These are phyloP conservation scores for Gonium pectorale DNA, from an alignment of 139 green algal species.

Conservation along the genomic window DNA sequence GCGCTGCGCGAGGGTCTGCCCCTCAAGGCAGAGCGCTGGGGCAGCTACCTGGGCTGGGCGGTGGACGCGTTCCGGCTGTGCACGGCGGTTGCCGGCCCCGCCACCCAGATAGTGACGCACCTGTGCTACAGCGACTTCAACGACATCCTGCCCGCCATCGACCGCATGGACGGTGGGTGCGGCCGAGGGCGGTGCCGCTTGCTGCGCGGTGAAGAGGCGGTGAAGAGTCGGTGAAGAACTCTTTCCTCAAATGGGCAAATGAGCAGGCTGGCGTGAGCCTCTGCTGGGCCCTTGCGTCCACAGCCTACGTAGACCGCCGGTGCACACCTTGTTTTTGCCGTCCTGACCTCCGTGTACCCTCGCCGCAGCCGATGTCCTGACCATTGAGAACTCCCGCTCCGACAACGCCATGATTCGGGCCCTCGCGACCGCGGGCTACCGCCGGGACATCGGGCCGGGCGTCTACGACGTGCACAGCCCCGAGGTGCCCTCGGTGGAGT, in stretches of 20 bases:
- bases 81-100: conserved; percentile 36
- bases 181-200: too few species aligned
- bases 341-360: too few species aligned
- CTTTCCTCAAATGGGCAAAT: too few species aligned
- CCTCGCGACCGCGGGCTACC: conserved; percentile 75
- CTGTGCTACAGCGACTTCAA: conserved; percentile 94
- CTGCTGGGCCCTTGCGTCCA: too few species aligned
- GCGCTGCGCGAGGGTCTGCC: conserved; percentile 93
- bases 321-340: too few species aligned
- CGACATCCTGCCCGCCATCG: conserved; percentile 89
- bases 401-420: conserved; percentile 86
- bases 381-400: conserved; percentile 92
- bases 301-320: too few species aligned
- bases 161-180: conserved; percentile 77
- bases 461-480: conserved; percentile 94
- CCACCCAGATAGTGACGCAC: conserved; percentile 83
- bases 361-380: conserved; percentile 90
- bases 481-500: conserved; percentile 75
- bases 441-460: conserved; percentile 83
- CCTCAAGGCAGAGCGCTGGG: conserved; percentile 78
- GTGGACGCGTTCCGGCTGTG: conserved; percentile 83
- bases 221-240: too few species aligned
- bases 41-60: conserved; percentile 89
- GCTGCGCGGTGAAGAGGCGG: too few species aligned
- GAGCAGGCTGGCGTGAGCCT: too few species aligned